Base-by-base conservation (phyloP, 2,329 filamentous ascomycete genomes). In the Drechslera avenae region DNA sequence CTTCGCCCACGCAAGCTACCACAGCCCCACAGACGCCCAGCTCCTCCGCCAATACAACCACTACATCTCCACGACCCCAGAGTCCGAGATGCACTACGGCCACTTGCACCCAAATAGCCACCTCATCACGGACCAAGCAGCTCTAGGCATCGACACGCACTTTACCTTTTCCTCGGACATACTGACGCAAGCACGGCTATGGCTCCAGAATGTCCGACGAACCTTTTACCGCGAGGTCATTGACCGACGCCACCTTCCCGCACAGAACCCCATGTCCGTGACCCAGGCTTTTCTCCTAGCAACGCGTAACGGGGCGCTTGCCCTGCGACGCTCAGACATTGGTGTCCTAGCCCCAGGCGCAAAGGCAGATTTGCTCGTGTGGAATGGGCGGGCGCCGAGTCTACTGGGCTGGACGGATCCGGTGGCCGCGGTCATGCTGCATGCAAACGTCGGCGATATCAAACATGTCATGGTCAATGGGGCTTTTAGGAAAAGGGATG, bases 51-150 rank as follows among this genome's bases (percentile, higher is more conserved):
- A 66, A 0, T 75, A 75, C 2, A 79, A 84, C 65, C 77, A 83
- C 42, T 79, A 80, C 67, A 67, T 85, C 34, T 81, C 81, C 43
- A 81, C 81, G 50, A 85, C 83, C 0, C 81, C 82, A 1, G 83
- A 86, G 59, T 82, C 80, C 0, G 83, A 85, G 59, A 79, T 83
- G 74, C 81, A 83, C 62, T 84, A 79, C 64, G 82, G 83, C n/a
- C 80, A 83, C 57, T 73, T 69, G 0, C 79, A 84, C 50, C 73
- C 75, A 1, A 61, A 67, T 31, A 74, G 70, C 14, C 73, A 79
- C 45, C 62, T 73, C 7, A 70, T 79, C 21, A 75, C 75, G 21
- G 81, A 85, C 58, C 81, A 84, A 54, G 76, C 75, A 1, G 67
- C 80, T 1, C 73, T 85, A 0, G 82, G 82, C 2, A 72, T 84